These are phyloP conservation scores for Dioscorea cayenensis DNA, from an alignment of 116 monocot genomes.

Conservation along the genomic window DNA sequence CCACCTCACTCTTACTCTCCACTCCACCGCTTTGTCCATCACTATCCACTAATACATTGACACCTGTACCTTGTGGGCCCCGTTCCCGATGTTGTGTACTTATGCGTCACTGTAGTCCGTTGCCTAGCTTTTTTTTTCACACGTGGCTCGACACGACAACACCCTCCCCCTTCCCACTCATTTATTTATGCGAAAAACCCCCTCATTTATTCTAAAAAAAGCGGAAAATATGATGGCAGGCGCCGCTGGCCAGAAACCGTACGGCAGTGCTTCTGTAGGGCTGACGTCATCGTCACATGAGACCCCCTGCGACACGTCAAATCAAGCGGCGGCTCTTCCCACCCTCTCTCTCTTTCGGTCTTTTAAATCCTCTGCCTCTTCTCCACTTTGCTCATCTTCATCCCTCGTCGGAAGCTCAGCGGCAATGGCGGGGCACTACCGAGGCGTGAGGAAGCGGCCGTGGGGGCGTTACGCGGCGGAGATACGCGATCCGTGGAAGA, in stretches of 20 bases:
- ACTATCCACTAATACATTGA: not conserved
- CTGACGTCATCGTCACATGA: slow-evolving; percentile 37
- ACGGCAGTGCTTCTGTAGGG: slow-evolving; percentile 23
- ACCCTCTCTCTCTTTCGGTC: not conserved
- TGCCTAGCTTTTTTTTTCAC: no score
- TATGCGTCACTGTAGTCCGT: no score
- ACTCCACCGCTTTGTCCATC: not conserved
- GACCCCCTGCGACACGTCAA: slow-evolving; percentile 42
- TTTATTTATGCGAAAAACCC: no score
- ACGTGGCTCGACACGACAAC: no score
- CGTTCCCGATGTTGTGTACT: no score
- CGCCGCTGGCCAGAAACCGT: slow-evolving; percentile 36
- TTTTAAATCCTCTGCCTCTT: not conserved
- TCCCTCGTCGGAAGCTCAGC: not conserved
- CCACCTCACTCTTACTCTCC: not conserved
- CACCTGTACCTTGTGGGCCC: not conserved
- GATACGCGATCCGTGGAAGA: slow-evolving; percentile 38
- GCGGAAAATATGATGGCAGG: slow-evolving; percentile 11
- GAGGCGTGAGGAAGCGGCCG: slow-evolving; percentile 28
- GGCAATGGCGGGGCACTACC: slow-evolving; percentile 13
- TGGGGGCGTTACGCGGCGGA: slow-evolving; percentile 46
- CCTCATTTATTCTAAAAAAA: not conserved
- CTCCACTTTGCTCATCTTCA: not conserved
- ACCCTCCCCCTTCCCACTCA: no score
- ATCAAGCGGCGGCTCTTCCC: slow-evolving; percentile 34